Evolutionary conservation across 1,284 basidiomycete species (phyloP), one percentile per base, ranked within the genome.

Genomic region (Puccinia triticina): DNA sequence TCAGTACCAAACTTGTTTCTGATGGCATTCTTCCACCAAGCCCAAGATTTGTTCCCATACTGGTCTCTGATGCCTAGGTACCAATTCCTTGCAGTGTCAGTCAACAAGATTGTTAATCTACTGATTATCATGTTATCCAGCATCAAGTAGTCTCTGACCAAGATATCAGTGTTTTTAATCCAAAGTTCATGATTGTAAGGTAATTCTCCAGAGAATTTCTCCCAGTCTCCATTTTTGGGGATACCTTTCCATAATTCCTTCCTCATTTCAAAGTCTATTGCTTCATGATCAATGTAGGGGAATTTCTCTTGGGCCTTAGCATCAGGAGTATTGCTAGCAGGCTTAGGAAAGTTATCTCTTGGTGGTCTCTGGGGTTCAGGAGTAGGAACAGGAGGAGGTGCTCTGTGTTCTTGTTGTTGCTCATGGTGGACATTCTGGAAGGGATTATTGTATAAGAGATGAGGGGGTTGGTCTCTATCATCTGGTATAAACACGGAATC

Each of bases 131-230:
- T 59, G n/a, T 26, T 16, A 14, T 59, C 57, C n/a, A 59, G 14
- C 12, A 59, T 59, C 18, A 4, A 26, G 5, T 29, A 59, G 26
- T 59, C 57, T 29, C n/a, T n/a, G 26, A 59, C 57, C 26, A 26
- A 59, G n/a, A 59, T n/a, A 59, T 59, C 57, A 4, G n/a, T 29
- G 7, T 59, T 59, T n/a, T 59, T 59, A 2, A 59, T 23, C 57
- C 57, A 59, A 2, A 59, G 7, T 2, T 59, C 57, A 59, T 59
- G 57, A 29, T 59, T 59, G 14, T 59, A 59, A 26, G 57, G 57
- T 26, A 59, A n/a, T n/a, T 59, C 57, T 59, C 57, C 57, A 26
- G 57, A 59, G 57, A 59, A 59, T 59, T 59, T 59, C n/a, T 59
- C 26, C 57, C 57, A 59, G 4, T 59, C 57, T 23, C 2, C 29